phyloP scores from a whole-genome alignment of 2,329 filamentous ascomycete species.

The Didymella keratinophila region DNA sequence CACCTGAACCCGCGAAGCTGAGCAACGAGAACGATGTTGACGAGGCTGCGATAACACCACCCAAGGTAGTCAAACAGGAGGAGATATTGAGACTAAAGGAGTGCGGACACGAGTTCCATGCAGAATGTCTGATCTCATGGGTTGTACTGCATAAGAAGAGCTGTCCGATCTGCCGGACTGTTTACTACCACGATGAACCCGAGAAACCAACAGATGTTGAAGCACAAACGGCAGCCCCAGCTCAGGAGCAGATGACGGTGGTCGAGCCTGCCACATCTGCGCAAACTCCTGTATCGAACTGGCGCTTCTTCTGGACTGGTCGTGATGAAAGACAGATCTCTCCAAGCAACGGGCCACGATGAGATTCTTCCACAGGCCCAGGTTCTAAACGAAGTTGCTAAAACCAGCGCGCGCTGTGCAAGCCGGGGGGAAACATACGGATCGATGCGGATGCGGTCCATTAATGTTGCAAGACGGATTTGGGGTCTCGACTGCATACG shows the following conservation, averaged over 20 bases:
- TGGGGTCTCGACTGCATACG: too few species aligned
- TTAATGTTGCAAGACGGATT: too few species aligned
- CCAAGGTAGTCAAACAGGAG: slow-evolving; percentile 22
- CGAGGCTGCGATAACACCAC: slow-evolving; percentile 7
- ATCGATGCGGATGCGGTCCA: too few species aligned
- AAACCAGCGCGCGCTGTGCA: too few species aligned
- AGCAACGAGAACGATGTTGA: slow-evolving; percentile 19
- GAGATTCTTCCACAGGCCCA: neutral
- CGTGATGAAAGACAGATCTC: slow-evolving; percentile 8
- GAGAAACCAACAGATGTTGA: slow-evolving; percentile 29
- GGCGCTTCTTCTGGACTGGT: slow-evolving; percentile 19
- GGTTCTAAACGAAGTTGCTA: neutral
- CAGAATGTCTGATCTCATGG: slow-evolving; percentile 44
- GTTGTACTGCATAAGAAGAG: slow-evolving; percentile 40
- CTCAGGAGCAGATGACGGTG: neutral
- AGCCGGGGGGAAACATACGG: too few species aligned
- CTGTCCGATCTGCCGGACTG: slow-evolving; percentile 43
- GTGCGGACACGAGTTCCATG: slow-evolving; percentile 44
- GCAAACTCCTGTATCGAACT: slow-evolving; percentile 10
- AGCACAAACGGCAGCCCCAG: slow-evolving; percentile 5
- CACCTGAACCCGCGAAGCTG: slow-evolving; percentile 39
- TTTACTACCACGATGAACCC: slow-evolving; percentile 35
- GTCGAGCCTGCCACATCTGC: neutral
- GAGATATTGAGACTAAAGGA: slow-evolving; percentile 37
- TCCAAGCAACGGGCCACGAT: neutral